Base-by-base conservation (phyloP, 1,284 basidiomycete genomes). In the Fereydounia khargensis region DNA sequence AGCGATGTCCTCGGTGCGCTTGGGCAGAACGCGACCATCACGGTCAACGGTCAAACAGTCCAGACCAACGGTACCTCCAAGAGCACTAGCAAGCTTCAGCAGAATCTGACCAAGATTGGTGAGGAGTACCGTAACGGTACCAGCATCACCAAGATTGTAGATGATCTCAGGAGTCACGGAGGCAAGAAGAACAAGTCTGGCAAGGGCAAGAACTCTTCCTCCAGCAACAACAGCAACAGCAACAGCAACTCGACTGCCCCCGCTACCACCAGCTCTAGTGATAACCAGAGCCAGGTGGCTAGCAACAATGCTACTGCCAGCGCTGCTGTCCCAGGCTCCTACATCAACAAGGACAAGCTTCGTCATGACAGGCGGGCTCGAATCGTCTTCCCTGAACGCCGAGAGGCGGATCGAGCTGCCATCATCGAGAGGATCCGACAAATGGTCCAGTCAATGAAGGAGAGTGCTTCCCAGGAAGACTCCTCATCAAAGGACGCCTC, bases 101-200 rank as follows among this genome's bases (percentile, higher is more conserved):
- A 50, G 39, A 51, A 44, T 43, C 51, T 60, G 8, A 4, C 21
- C 10, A 21, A 39, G 9, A 31, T 60, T 11, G 57, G 51, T 9
- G 34, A 36, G 9, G 34, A 60, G 47, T 22, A 54, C 10, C 39
- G 47, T 4, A 60, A 62, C 39, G 39, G 46, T 3, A 34, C 51
- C 18, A 62, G 59, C 41, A 45, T 62, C 38, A 58, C 50, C 22
- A 39, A 60, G 41, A 40, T 51, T 2, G 57, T 54, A 16, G 44
- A 54, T 24, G 36, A 33, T 2, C 31, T 54, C 14, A 60, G 54
- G 55, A 19, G 16, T 13, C 28, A 28, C 11, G 19, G 6, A 14
- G 24, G 16, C 10, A 21, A 23, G 16, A 38, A 44, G 14, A 39
- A 37, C 18, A 37, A 52, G 20, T 35, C 42, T 8, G 34, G 39